These are phyloP conservation scores for Abrus pulchellus DNA, from an alignment of 306 rosid species.

Conservation along the genomic window DNA sequence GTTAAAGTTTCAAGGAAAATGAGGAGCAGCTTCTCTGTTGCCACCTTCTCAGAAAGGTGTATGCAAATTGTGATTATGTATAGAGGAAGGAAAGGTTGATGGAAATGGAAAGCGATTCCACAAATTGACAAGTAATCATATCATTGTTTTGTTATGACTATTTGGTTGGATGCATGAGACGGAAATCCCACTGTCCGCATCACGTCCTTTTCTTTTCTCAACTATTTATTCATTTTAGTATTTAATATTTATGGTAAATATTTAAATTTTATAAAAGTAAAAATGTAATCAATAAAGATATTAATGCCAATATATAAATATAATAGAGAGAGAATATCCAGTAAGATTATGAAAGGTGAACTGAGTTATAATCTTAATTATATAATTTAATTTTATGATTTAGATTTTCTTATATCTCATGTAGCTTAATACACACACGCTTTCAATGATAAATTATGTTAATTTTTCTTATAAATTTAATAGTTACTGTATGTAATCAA, in stretches of 20 bases:
- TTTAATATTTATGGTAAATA: background rate
- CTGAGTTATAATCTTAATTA: too few relatives aligned
- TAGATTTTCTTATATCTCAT: too few relatives aligned
- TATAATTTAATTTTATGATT: too few relatives aligned
- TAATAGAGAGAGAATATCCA: too few relatives aligned
- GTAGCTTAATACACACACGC: too few relatives aligned
- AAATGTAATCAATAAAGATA: too few relatives aligned
- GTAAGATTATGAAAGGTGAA: too few relatives aligned
- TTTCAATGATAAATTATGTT: too few relatives aligned
- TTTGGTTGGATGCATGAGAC: conserved; percentile 9
- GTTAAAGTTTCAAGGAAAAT: background rate
- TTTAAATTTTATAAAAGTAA: background rate
- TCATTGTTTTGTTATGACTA: conserved; percentile 37
- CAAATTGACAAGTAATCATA: background rate
- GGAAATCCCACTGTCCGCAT: background rate
- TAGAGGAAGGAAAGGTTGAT: background rate
- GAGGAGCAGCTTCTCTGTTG: background rate
- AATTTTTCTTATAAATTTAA: too few relatives aligned
- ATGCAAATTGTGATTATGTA: background rate
- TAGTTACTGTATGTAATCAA: too few relatives aligned
- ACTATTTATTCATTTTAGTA: background rate
- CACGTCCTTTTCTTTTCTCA: background rate
- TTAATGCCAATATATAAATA: too few relatives aligned
- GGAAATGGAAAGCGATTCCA: background rate
- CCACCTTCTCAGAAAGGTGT: conserved; percentile 7